These are phyloP conservation scores for Hypoxylon rubiginosum DNA, from an alignment of 2,329 filamentous ascomycete genomes.

Conservation along the genomic window DNA sequence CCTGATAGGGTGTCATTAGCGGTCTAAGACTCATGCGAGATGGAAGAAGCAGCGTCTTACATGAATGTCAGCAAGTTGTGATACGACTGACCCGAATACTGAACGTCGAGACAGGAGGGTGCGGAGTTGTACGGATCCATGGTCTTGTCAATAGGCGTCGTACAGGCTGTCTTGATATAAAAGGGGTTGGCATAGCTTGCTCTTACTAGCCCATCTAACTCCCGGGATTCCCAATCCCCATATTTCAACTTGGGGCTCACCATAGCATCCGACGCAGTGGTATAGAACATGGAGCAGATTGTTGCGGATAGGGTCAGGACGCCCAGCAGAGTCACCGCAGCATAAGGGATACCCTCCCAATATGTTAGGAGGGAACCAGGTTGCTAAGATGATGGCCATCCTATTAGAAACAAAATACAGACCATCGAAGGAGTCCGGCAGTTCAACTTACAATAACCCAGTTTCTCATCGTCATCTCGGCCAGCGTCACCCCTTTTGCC, in stretches of 20 bases:
- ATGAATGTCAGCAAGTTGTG: constrained; percentile 76
- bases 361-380: constrained; percentile 80
- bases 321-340: constrained; percentile 74
- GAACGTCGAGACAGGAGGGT: constrained; percentile 75
- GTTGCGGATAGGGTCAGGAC: constrained; percentile 74
- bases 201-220: constrained; percentile 69
- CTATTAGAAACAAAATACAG: constrained; percentile 4
- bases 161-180: constrained; percentile 69
- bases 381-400: constrained; percentile 55
- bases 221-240: constrained; percentile 62
- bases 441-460: constrained; percentile 71
- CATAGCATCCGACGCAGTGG: constrained; percentile 80
- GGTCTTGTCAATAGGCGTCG: constrained; percentile 67
- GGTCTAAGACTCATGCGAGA: not conserved
- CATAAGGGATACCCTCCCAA: constrained; percentile 74
- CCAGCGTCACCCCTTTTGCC: constrained; percentile 76
- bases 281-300: constrained; percentile 78
- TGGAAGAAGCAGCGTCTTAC: constrained; percentile 40
- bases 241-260: constrained; percentile 79
- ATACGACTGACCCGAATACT: constrained; percentile 78
- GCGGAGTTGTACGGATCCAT: constrained; percentile 59
- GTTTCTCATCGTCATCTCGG: constrained; percentile 82
- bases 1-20: constrained; percentile 49
- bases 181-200: constrained; percentile 73
- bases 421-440: not conserved